phyloP scores from a whole-genome alignment of 2,329 filamentous ascomycete genomes.

The Daldinia sp. region DNA sequence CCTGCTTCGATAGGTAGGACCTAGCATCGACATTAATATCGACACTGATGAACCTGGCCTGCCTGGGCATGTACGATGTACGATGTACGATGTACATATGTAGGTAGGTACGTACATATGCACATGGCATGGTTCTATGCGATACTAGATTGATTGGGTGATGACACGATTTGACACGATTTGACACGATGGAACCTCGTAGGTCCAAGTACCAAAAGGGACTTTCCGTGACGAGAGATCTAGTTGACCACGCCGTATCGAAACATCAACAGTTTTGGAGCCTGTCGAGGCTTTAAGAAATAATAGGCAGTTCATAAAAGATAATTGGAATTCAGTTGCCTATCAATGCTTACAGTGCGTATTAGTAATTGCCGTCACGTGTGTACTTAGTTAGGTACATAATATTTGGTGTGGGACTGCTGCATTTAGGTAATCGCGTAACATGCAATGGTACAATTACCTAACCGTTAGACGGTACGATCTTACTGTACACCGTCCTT shows the following conservation, averaged over 20 bases:
- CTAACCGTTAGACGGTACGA: too few species aligned
- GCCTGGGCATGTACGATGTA: constrained; percentile 9
- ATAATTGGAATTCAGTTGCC: neutral
- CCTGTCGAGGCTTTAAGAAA: neutral
- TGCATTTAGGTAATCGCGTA: neutral
- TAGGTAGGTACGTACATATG: neutral
- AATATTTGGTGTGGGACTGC: too few species aligned
- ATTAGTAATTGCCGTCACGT: neutral
- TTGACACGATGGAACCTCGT: constrained; percentile 22
- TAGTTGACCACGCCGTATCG: constrained; percentile 13
- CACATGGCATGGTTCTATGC: neutral
- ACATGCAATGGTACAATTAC: neutral
- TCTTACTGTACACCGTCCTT: neutral
- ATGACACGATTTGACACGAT: too few species aligned
- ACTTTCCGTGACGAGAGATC: constrained; percentile 28
- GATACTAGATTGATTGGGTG: neutral
- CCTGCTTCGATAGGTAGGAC: constrained; percentile 15
- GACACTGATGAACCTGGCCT: constrained; percentile 14
- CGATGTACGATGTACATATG: neutral
- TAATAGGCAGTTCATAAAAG: too few species aligned
- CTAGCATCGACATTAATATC: constrained; percentile 29
- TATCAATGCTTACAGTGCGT: neutral
- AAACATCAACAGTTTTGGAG: constrained; percentile 6
- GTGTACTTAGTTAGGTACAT: too few species aligned
- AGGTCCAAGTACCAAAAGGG: constrained; percentile 24